phyloP scores from a whole-genome alignment of 495 filamentous ascomycete genomes.

The Astrothelium subdiscretum region DNA sequence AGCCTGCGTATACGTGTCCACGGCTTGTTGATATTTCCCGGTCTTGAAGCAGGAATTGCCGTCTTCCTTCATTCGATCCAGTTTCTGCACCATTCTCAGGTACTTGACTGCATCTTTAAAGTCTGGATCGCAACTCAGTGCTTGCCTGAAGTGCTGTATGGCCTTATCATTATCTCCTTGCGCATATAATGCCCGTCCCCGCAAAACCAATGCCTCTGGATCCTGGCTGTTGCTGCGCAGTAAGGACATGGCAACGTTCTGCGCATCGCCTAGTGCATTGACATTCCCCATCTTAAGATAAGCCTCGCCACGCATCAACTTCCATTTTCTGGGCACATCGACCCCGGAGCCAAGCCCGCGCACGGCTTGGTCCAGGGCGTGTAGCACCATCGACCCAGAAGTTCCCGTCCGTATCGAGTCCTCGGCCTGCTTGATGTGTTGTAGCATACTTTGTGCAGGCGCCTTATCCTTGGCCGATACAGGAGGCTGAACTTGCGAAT shows the following conservation, averaged over 20 bases:
- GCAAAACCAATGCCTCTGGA: slow-evolving; percentile 83
- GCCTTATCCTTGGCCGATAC: slow-evolving; percentile 73
- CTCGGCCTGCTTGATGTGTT: slow-evolving; percentile 70
- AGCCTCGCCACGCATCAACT: slow-evolving; percentile 84
- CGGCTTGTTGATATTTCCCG: slow-evolving; percentile 62
- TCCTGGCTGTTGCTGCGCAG: slow-evolving; percentile 79
- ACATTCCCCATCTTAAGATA: slow-evolving; percentile 83
- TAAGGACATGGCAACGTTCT: slow-evolving; percentile 80
- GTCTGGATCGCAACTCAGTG: slow-evolving; percentile 83
- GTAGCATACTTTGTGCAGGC: slow-evolving; percentile 68
- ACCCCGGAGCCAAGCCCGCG: slow-evolving; percentile 61
- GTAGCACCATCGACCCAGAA: slow-evolving; percentile 76
- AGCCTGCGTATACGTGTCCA: slow-evolving; percentile 74
- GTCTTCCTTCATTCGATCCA: slow-evolving; percentile 89
- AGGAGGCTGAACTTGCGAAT: slow-evolving; percentile 56
- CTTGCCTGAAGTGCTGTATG: slow-evolving; percentile 82
- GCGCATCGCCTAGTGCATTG: slow-evolving; percentile 81
- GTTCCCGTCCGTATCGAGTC: slow-evolving; percentile 60
- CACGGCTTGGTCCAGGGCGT: slow-evolving; percentile 84
- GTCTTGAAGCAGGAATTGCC: slow-evolving; percentile 85
- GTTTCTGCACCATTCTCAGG: slow-evolving; percentile 72
- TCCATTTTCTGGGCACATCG: slow-evolving; percentile 79
- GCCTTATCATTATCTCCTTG: slow-evolving; percentile 93
- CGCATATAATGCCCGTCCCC: slow-evolving; percentile 77
- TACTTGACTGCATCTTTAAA: slow-evolving; percentile 74